phyloP scores from a whole-genome alignment of 495 filamentous ascomycete species.

The Durotheca rogersii region DNA sequence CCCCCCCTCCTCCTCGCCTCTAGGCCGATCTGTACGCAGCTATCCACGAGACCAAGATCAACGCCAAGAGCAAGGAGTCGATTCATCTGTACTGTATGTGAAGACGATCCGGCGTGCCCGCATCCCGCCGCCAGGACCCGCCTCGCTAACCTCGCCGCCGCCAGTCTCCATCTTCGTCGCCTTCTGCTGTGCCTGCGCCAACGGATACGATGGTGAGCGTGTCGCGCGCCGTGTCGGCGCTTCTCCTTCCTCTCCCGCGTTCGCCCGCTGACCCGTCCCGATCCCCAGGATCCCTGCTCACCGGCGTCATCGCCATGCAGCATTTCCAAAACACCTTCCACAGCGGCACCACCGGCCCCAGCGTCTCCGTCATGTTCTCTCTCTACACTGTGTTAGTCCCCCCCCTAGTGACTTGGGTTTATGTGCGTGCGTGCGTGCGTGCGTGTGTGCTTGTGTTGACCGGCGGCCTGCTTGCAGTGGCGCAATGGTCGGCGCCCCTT shows the following conservation, averaged over 20 bases:
- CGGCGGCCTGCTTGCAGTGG: conserved; percentile 32
- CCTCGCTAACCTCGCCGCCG: too few species aligned
- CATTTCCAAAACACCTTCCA: conserved; percentile 43
- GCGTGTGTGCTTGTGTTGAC: too few species aligned
- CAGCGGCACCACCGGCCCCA: conserved; percentile 37
- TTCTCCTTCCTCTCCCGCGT: too few species aligned
- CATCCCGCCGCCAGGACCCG: too few species aligned
- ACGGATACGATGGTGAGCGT: conserved; percentile 48
- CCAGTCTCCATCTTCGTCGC: conserved; percentile 44
- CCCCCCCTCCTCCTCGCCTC: too few species aligned
- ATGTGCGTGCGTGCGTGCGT: too few species aligned
- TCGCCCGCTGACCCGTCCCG: conserved; percentile 5
- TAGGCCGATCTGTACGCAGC: conserved; percentile 61
- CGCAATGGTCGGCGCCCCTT: conserved; percentile 48
- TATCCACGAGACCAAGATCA: conserved; percentile 57
- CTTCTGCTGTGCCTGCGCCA: conserved; percentile 54
- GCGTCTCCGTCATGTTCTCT: conserved; percentile 48
- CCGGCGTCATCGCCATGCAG: conserved; percentile 44
- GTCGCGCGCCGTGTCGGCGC: not conserved
- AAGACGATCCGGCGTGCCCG: too few species aligned
- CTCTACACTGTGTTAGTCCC: conserved; percentile 50
- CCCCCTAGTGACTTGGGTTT: too few species aligned
- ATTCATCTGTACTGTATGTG: conserved; percentile 57
- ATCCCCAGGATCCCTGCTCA: conserved; percentile 44
- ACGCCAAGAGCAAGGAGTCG: conserved; percentile 54